Conservation (phyloP, 2,329 filamentous ascomycete species). For the Aspergillus sp. region DNA sequence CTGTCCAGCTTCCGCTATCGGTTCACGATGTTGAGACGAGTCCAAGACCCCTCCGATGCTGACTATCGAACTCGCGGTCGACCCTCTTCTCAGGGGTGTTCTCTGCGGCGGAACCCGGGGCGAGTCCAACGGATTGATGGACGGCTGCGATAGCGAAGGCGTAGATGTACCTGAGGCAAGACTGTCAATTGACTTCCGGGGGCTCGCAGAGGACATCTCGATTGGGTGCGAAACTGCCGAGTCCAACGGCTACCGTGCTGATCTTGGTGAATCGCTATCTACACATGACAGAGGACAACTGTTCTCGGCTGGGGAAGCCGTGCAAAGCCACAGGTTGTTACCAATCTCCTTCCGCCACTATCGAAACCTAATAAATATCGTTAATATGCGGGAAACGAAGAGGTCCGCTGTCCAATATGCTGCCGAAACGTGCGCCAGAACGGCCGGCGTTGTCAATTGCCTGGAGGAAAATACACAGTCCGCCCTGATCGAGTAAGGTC, state of each 20-base stretch:
- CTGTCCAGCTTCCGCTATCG: slow-evolving; percentile 65
- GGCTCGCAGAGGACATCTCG: slow-evolving; percentile 54
- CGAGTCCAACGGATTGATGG: slow-evolving; percentile 27
- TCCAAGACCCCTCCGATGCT: slow-evolving; percentile 82
- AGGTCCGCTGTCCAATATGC: too few species aligned
- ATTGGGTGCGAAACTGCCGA: slow-evolving; percentile 28
- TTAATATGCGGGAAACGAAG: too few species aligned
- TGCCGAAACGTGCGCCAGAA: too few species aligned
- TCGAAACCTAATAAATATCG: too few species aligned
- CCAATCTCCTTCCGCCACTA: background rate
- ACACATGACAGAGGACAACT: slow-evolving; percentile 28
- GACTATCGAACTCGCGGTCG: slow-evolving; percentile 76
- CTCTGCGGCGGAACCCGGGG: slow-evolving; percentile 27
- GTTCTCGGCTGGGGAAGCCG: background rate
- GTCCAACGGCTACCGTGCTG: slow-evolving; percentile 26
- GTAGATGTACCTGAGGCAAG: slow-evolving; percentile 49
- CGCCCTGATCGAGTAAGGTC: background rate
- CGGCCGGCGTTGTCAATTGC: too few species aligned
- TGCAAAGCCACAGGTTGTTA: background rate
- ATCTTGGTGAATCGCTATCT: slow-evolving; percentile 20
- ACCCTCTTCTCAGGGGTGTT: slow-evolving; percentile 55
- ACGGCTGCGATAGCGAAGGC: slow-evolving; percentile 44
- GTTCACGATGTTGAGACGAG: slow-evolving; percentile 50
- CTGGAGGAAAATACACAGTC: too few species aligned
- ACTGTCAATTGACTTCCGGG: slow-evolving; percentile 60